Percentiles rank a stretch among this genome's conserved stretches.
Evolutionary conservation across 306 rosid species (phyloP).

Genomic region (Vicia villosa): DNA sequence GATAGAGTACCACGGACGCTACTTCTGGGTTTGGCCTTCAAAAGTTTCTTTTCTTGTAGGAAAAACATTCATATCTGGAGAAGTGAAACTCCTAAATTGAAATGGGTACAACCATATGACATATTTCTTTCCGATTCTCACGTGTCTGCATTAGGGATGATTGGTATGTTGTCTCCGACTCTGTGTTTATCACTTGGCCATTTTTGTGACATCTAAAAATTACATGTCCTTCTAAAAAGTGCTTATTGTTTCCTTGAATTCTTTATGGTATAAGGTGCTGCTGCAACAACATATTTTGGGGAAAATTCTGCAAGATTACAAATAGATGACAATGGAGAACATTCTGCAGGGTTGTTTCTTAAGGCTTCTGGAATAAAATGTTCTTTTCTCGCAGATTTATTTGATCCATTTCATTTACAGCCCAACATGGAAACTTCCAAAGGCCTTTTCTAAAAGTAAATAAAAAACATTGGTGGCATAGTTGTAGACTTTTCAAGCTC

Average conservation of each 20-base stretch:
- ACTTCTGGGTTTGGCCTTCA: slow-evolving; percentile 78
- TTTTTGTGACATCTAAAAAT: too few species aligned
- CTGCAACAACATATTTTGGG: slow-evolving; percentile 56
- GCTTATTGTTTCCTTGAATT: slow-evolving; percentile 36
- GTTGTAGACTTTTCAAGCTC: too few species aligned
- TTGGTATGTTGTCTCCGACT: slow-evolving; percentile 53
- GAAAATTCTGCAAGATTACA: slow-evolving; percentile 51
- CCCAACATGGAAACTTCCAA: slow-evolving; percentile 87
- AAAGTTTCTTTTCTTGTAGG: slow-evolving; percentile 67
- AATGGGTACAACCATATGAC: slow-evolving; percentile 75
- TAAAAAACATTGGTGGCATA: too few species aligned
- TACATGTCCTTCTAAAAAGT: too few species aligned
- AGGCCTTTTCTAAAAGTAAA: slow-evolving; percentile 54
- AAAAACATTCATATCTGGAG: slow-evolving; percentile 71
- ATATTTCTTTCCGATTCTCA: slow-evolving; percentile 74
- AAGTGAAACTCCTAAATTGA: slow-evolving; percentile 65
- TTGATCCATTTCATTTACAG: slow-evolving; percentile 70
- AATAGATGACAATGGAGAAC: slow-evolving; percentile 46
- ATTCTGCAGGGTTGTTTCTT: slow-evolving; percentile 50
- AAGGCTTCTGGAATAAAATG: slow-evolving; percentile 57
- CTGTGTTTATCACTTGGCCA: too few species aligned
- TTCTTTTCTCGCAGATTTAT: slow-evolving; percentile 62
- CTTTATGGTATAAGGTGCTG: slow-evolving; percentile 63
- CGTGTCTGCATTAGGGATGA: slow-evolving; percentile 70
- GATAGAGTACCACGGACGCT: slow-evolving; percentile 51